Percentiles rank a stretch among this genome's conserved stretches.
phyloP scores from a whole-genome alignment of 768 basidiomycete species.

The Boletus huronensis region DNA sequence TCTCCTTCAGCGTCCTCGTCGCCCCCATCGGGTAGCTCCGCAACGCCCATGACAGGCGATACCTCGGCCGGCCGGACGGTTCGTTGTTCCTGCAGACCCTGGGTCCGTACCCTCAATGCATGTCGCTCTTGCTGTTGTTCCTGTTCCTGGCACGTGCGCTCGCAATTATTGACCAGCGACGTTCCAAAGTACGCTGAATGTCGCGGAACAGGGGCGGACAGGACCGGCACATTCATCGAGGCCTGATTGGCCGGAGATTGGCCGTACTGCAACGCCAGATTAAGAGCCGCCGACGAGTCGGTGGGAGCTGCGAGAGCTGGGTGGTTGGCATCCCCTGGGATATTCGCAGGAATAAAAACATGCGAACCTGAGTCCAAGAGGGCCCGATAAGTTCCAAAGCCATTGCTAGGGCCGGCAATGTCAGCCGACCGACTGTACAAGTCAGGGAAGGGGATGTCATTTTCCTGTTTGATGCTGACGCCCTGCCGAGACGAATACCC shows the following conservation, averaged over 20 bases:
- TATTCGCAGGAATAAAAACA: not conserved
- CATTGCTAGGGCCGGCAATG: slow-evolving; percentile 20
- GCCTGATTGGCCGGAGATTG: slow-evolving; percentile 16
- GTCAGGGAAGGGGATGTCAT: slow-evolving; percentile 25
- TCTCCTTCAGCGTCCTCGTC: slow-evolving; percentile 39
- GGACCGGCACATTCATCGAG: slow-evolving; percentile 22
- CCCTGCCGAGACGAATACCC: slow-evolving; percentile 24
- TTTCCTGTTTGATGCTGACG: slow-evolving; percentile 28
- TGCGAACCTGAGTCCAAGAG: slow-evolving; percentile 32
- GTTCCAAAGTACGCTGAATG: slow-evolving; percentile 32
- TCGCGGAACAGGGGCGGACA: slow-evolving; percentile 33
- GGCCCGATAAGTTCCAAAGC: slow-evolving; percentile 19
- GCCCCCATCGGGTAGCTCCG: slow-evolving; percentile 26
- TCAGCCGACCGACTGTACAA: slow-evolving; percentile 24
- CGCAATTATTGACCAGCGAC: slow-evolving; percentile 31
- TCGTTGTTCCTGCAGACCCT: slow-evolving; percentile 31
- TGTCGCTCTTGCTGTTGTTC: slow-evolving; percentile 33
- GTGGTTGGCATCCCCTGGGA: slow-evolving; percentile 3
- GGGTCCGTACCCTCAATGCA: slow-evolving; percentile 30
- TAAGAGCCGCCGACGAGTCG: slow-evolving; percentile 21
- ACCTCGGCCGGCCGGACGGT: slow-evolving; percentile 34
- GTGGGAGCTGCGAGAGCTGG: slow-evolving; percentile 14
- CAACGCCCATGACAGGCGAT: slow-evolving; percentile 30
- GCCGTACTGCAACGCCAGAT: slow-evolving; percentile 25
- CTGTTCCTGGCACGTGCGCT: slow-evolving; percentile 39